Conservation (phyloP, 768 basidiomycete species). For the Tylopilus rubrobrunneus region DNA sequence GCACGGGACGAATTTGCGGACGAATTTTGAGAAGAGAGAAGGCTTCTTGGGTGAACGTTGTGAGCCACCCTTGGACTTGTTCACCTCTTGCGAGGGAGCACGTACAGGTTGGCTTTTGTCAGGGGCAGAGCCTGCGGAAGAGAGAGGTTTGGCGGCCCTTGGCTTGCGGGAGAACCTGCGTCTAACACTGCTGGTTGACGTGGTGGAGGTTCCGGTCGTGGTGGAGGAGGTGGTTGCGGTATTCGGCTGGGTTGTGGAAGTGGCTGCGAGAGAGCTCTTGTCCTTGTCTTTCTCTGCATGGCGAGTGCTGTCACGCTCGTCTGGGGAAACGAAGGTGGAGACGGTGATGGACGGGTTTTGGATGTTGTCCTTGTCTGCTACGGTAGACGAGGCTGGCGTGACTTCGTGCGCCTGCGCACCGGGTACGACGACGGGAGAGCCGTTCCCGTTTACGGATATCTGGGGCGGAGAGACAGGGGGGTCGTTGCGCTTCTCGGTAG, state of each 20-base stretch:
- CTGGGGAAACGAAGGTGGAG: slow-evolving; percentile 32
- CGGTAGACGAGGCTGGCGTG: slow-evolving; percentile 29
- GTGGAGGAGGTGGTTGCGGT: slow-evolving; percentile 27
- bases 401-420: slow-evolving; percentile 29
- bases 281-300: slow-evolving; percentile 40
- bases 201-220: slow-evolving; percentile 20
- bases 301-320: slow-evolving; percentile 31
- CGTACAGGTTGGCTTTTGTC: slow-evolving; percentile 32
- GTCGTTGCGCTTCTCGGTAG: slow-evolving; percentile 21
- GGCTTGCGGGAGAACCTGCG: slow-evolving; percentile 32
- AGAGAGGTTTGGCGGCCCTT: slow-evolving; percentile 17
- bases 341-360: slow-evolving; percentile 34
- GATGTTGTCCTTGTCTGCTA: slow-evolving; percentile 35
- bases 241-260: slow-evolving; percentile 40
- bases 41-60: slow-evolving; percentile 38
- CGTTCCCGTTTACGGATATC: slow-evolving; percentile 26
- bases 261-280: slow-evolving; percentile 44
- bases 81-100: slow-evolving; percentile 31
- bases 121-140: slow-evolving; percentile 15
- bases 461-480: slow-evolving; percentile 13
- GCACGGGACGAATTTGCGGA: slow-evolving; percentile 65
- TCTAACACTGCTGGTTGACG: slow-evolving; percentile 15
- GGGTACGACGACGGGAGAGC: slow-evolving; percentile 16
- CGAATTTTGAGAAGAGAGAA: slow-evolving; percentile 56
- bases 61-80: slow-evolving; percentile 33